phyloP scores from a whole-genome alignment of 176 grass and related monocot genomes.

The Triticum turgidum region DNA sequence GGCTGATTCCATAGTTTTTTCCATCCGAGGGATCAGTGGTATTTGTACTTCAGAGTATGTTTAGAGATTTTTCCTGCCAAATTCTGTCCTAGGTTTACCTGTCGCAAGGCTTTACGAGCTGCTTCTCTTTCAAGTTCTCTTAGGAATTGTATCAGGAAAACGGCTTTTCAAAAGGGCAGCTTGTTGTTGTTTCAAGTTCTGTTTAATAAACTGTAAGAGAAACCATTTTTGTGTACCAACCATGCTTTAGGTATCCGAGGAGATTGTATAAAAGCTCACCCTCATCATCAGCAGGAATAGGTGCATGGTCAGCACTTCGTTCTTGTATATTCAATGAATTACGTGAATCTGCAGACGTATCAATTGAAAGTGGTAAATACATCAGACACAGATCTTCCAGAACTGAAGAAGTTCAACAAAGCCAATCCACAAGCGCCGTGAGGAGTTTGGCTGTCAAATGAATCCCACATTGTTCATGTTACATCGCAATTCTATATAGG shows the following conservation, averaged over 20 bases:
- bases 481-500: background rate
- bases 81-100: conserved; percentile 44
- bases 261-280: conserved; percentile 59
- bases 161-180: conserved; percentile 72
- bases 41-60: too few relatives aligned
- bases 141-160: conserved; percentile 96
- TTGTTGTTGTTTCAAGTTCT: conserved; percentile 48
- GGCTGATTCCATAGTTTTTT: conserved; percentile 92
- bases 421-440: background rate
- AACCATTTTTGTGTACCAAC: conserved; percentile 36
- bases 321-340: conserved; percentile 43
- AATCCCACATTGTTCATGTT: background rate
- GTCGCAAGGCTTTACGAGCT: conserved; percentile 83
- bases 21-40: conserved; percentile 53
- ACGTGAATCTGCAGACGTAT: conserved; percentile 43
- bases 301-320: conserved; percentile 38
- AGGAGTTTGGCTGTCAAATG: background rate
- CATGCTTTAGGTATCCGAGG: conserved; percentile 30
- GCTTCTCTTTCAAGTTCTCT: conserved; percentile 93
- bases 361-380: background rate
- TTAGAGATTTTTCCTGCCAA: background rate
- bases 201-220: conserved; percentile 27
- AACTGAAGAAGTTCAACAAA: conserved; percentile 12
- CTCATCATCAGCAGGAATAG: conserved; percentile 54
- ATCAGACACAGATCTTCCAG: background rate